Conservation (phyloP, 495 filamentous ascomycete species). For the Lentithecium fluviatile region DNA sequence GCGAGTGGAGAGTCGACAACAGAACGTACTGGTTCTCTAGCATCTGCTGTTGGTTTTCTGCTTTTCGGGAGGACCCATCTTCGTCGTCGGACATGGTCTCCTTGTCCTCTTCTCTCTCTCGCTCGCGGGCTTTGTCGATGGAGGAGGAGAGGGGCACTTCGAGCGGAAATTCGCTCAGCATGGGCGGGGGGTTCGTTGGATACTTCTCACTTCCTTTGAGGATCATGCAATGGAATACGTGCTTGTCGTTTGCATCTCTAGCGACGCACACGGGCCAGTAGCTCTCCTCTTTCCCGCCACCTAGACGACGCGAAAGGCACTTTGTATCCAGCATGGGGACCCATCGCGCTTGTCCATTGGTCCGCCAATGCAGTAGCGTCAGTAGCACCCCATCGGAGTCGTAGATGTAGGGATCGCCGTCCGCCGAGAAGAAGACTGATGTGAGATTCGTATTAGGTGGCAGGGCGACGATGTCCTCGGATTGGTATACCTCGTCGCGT, state of each 20-base stretch:
- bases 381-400: slow-evolving; percentile 85
- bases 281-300: slow-evolving; percentile 78
- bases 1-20: slow-evolving; percentile 64
- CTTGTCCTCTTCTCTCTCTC: slow-evolving; percentile 38
- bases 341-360: slow-evolving; percentile 81
- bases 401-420: slow-evolving; percentile 90
- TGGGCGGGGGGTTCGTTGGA: slow-evolving; percentile 90
- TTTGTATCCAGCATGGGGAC: slow-evolving; percentile 87
- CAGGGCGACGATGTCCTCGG: slow-evolving; percentile 85
- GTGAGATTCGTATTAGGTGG: slow-evolving; percentile 66
- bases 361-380: slow-evolving; percentile 87
- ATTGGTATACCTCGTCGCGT: slow-evolving; percentile 87
- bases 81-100: slow-evolving; percentile 45
- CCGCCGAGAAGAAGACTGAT: slow-evolving; percentile 88
- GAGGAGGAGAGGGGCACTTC: slow-evolving; percentile 68
- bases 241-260: slow-evolving; percentile 44
- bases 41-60: slow-evolving; percentile 13
- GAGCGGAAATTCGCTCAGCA: slow-evolving; percentile 93
- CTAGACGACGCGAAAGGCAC: slow-evolving; percentile 73
- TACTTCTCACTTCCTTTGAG: slow-evolving; percentile 91
- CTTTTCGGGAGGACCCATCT: slow-evolving; percentile 42
- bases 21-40: slow-evolving; percentile 80
- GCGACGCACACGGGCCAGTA: slow-evolving; percentile 97
- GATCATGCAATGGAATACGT: slow-evolving; percentile 97
- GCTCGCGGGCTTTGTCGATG: slow-evolving; percentile 42